A percentile compares a stretch with the other conserved stretches of the same genome.
Evolutionary conservation across 2,329 filamentous ascomycete genomes (phyloP).

Genomic region (Metarhizium guizhouense): DNA sequence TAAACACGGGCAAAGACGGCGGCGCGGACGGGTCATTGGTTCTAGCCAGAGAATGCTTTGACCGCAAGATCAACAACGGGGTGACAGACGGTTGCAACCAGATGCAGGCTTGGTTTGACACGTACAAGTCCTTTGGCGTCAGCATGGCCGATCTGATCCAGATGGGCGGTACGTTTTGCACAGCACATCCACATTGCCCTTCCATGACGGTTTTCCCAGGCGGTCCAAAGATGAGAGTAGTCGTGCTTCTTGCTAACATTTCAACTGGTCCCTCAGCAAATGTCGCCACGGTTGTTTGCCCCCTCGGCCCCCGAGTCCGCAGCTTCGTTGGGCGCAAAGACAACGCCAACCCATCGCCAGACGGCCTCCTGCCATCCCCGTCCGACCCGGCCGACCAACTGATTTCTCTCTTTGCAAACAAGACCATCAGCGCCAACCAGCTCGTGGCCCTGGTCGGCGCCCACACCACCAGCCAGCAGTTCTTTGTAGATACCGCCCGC

Average conservation of each 20-base stretch:
- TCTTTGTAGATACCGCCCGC: slow-evolving; percentile 28
- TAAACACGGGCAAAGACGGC: slow-evolving; percentile 14
- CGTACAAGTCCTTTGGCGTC: slow-evolving; percentile 30
- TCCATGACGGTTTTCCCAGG: too few species aligned
- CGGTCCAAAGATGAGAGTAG: neutral
- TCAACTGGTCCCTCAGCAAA: slow-evolving; percentile 4
- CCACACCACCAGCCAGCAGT: slow-evolving; percentile 39
- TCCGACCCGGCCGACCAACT: slow-evolving; percentile 31
- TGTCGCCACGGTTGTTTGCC: slow-evolving; percentile 36
- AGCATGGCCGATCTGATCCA: slow-evolving; percentile 45
- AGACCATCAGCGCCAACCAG: slow-evolving; percentile 39
- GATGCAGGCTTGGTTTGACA: slow-evolving; percentile 26
- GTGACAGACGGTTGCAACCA: slow-evolving; percentile 31
- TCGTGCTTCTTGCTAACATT: neutral
- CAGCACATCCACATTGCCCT: neutral
- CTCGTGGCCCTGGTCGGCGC: slow-evolving; percentile 44
- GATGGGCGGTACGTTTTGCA: slow-evolving; percentile 28
- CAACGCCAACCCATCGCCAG: slow-evolving; percentile 25
- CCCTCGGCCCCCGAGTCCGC: slow-evolving; percentile 33
- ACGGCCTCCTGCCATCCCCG: slow-evolving; percentile 32
- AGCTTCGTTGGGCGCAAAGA: slow-evolving; percentile 42
- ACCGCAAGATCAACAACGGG: slow-evolving; percentile 32
- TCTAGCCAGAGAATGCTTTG: slow-evolving; percentile 26
- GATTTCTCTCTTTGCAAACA: slow-evolving; percentile 36
- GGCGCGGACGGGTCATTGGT: slow-evolving; percentile 36